Conservation (phyloP, 23 red algal genomes). For the Gracilaria caudata region DNA sequence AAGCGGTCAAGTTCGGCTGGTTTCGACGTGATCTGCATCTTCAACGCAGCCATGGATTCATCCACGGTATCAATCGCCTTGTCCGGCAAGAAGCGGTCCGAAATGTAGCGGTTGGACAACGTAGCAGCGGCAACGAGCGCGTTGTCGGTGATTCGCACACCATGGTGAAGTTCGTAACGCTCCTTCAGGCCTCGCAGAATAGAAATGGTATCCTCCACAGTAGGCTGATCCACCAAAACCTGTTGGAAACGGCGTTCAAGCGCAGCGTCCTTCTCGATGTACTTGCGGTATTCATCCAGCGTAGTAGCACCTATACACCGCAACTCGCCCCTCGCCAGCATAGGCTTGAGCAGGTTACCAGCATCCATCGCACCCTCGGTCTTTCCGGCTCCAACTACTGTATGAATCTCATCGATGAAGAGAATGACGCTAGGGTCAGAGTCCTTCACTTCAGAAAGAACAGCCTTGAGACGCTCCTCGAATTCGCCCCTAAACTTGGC, state of each 20-base stretch:
- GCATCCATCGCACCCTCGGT: slow-evolving; percentile 99
- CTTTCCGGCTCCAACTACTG: slow-evolving; percentile 96
- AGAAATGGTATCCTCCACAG: slow-evolving; percentile 90
- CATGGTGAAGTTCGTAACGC: slow-evolving; percentile 97
- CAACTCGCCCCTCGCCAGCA: slow-evolving; percentile 96
- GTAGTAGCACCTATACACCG: slow-evolving; percentile 99
- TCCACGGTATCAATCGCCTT: slow-evolving; percentile 99
- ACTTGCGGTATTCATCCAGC: slow-evolving; percentile 99
- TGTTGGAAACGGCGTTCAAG: slow-evolving; percentile 98
- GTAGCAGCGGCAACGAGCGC: slow-evolving; percentile 91
- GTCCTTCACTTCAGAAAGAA: slow-evolving; percentile 93
- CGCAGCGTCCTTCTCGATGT: slow-evolving; percentile 99
- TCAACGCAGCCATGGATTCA: slow-evolving; percentile 90
- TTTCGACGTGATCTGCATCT: slow-evolving; percentile 99
- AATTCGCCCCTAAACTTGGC: slow-evolving; percentile 99
- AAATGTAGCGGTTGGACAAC: slow-evolving; percentile 94
- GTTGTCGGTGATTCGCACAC: slow-evolving; percentile 93
- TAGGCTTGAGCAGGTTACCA: slow-evolving; percentile 97
- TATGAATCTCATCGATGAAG: slow-evolving; percentile 99
- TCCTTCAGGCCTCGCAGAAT: slow-evolving; percentile 97
- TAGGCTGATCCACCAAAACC: slow-evolving; percentile 94
- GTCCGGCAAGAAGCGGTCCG: slow-evolving; percentile 96
- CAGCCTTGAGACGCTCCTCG: slow-evolving; percentile 99
- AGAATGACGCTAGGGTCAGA: slow-evolving; percentile 86
- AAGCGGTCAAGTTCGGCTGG: slow-evolving; percentile 85